Percentiles rank a stretch among this genome's conserved stretches.
Evolutionary conservation across 164 flowering plant genomes (phyloP).

Genomic region (Taxillus chinensis): DNA sequence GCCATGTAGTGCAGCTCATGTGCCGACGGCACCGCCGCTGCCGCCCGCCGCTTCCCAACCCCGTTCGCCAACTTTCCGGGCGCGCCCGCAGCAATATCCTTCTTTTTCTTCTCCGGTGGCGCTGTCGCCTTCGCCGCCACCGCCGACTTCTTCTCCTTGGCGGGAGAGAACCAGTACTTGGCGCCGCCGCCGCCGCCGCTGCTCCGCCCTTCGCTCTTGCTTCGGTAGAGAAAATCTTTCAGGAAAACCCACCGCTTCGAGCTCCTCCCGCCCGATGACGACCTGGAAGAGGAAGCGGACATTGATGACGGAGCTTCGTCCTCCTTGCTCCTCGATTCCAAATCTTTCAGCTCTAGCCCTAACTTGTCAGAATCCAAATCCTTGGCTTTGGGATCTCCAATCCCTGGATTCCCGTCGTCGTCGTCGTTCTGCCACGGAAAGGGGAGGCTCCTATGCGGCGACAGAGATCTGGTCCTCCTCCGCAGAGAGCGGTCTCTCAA

Average conservation of each 20-base stretch:
- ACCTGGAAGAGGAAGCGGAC: conserved; percentile 33
- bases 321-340: conserved; percentile 4
- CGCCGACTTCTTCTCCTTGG: conserved; percentile 1
- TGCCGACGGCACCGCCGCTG: conserved; percentile 29
- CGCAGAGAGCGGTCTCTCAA: conserved; percentile 31
- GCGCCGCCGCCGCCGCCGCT: conserved; percentile 26
- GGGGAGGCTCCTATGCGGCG: conserved; percentile 28
- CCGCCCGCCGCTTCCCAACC: conserved; percentile 23
- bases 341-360: conserved; percentile 4
- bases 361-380: not conserved
- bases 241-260: conserved; percentile 31
- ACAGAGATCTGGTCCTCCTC: conserved; percentile 54
- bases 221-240: conserved; percentile 37
- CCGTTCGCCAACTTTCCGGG: conserved; percentile 13
- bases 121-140: not conserved
- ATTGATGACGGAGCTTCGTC: conserved; percentile 25
- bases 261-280: conserved; percentile 28
- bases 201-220: conserved; percentile 46
- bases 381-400: conserved; percentile 1
- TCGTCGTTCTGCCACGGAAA: conserved; percentile 16
- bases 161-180: conserved; percentile 12
- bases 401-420: conserved; percentile 3
- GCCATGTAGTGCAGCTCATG: conserved; percentile 46
- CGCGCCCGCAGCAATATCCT: not conserved
- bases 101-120: not conserved